These are phyloP conservation scores for Scedosporium dehoogii DNA, from an alignment of 2,329 filamentous ascomycete species.

Conservation along the genomic window DNA sequence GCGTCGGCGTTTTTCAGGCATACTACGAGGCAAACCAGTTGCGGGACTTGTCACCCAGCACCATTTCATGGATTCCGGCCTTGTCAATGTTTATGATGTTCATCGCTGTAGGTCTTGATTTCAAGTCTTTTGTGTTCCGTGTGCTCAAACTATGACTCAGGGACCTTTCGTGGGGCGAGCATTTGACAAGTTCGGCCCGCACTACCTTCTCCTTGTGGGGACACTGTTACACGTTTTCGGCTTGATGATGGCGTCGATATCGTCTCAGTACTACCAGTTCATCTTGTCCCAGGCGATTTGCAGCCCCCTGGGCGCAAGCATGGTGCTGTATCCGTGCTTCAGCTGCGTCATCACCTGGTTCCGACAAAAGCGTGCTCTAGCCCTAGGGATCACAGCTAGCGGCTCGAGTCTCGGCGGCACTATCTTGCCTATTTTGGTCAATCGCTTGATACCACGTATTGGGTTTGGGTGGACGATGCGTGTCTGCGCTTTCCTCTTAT, in stretches of 20 bases:
- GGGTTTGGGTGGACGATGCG: slow-evolving; percentile 32
- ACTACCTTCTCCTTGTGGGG: slow-evolving; percentile 35
- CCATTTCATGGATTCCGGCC: slow-evolving; percentile 40
- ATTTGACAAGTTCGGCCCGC: slow-evolving; percentile 53
- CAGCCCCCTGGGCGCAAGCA: too few species aligned
- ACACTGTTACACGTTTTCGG: slow-evolving; percentile 43
- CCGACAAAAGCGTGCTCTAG: slow-evolving; percentile 20
- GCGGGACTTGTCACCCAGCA: slow-evolving; percentile 28
- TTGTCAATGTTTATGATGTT: slow-evolving; percentile 20
- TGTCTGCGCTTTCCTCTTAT: slow-evolving; percentile 25
- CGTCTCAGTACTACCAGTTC: slow-evolving; percentile 20
- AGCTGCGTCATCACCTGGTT: slow-evolving; percentile 24
- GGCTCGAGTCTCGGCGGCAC: slow-evolving; percentile 28
- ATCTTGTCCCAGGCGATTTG: slow-evolving; percentile 11
- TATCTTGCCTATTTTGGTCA: slow-evolving; percentile 30
- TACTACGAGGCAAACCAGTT: slow-evolving; percentile 36
- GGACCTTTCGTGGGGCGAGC: slow-evolving; percentile 22
- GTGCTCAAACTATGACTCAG: slow-evolving; percentile 18
- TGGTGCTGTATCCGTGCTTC: slow-evolving; percentile 11
- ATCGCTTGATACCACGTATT: slow-evolving; percentile 20
- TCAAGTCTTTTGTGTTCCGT: slow-evolving; percentile 21
- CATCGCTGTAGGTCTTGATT: slow-evolving; percentile 5
- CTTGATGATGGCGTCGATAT: slow-evolving; percentile 47
- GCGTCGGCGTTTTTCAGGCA: slow-evolving; percentile 36
- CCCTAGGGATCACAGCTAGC: slow-evolving; percentile 24